Evolutionary conservation across 306 rosid genomes (phyloP).

Genomic region (Fragaria nilgerrensis): DNA sequence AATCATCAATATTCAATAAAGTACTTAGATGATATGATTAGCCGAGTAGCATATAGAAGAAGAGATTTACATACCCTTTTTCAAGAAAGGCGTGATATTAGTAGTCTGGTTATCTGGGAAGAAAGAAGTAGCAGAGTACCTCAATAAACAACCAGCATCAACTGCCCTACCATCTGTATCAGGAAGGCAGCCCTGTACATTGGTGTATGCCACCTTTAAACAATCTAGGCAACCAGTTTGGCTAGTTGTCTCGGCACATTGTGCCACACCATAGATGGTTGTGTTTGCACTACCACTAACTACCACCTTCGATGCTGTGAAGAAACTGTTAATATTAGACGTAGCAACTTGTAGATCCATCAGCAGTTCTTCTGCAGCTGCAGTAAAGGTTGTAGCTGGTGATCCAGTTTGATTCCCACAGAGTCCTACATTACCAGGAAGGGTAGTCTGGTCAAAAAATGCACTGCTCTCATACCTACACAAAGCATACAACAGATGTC

Average conservation of each 20-base stretch:
- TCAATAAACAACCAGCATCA: slow-evolving; percentile 66
- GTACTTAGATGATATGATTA: not conserved
- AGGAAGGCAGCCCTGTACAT: slow-evolving; percentile 43
- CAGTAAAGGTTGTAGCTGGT: slow-evolving; percentile 18
- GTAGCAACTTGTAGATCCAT: slow-evolving; percentile 33
- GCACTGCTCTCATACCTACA: slow-evolving; percentile 39
- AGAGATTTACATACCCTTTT: slow-evolving; percentile 28
- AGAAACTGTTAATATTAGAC: slow-evolving; percentile 38
- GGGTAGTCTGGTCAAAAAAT: slow-evolving; percentile 34
- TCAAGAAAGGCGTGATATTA: slow-evolving; percentile 31
- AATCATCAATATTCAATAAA: not conserved
- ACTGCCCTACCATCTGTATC: slow-evolving; percentile 41
- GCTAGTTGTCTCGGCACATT: slow-evolving; percentile 47
- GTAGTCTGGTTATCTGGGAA: slow-evolving; percentile 51
- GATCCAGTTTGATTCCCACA: slow-evolving; percentile 29
- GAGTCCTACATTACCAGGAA: slow-evolving; percentile 25
- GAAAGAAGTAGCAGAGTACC: slow-evolving; percentile 51
- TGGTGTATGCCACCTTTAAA: slow-evolving; percentile 38
- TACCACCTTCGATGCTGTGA: slow-evolving; percentile 35
- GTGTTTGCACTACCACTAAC: slow-evolving; percentile 16
- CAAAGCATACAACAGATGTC: not conserved
- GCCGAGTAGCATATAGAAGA: not conserved
- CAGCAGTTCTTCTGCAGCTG: slow-evolving; percentile 22
- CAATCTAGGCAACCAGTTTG: slow-evolving; percentile 36
- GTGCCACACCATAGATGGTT: slow-evolving; percentile 54